A percentile compares a stretch with the other conserved stretches of the same genome.
These are phyloP conservation scores for Xylariaceae sp. DNA, from an alignment of 2,329 filamentous ascomycete species.

Conservation along the genomic window DNA sequence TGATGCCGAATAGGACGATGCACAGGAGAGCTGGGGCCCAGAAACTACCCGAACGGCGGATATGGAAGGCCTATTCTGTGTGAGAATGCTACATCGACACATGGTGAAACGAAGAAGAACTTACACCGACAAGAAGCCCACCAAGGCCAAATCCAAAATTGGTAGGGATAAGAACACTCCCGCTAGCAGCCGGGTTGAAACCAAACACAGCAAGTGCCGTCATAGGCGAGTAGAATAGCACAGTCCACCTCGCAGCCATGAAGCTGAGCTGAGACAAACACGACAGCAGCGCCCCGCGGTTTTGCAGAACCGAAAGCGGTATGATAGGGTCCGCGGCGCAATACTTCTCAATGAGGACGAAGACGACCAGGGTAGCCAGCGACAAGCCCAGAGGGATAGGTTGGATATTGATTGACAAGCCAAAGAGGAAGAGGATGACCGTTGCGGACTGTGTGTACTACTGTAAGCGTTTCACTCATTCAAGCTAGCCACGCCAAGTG, in stretches of 20 bases:
- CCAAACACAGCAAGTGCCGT: slow-evolving; percentile 73
- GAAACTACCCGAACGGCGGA: slow-evolving; percentile 68
- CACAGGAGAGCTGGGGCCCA: slow-evolving; percentile 61
- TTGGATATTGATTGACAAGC: slow-evolving; percentile 62
- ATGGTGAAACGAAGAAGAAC: slow-evolving; percentile 6
- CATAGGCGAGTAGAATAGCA: slow-evolving; percentile 77
- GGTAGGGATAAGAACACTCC: slow-evolving; percentile 74
- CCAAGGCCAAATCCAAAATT: slow-evolving; percentile 75
- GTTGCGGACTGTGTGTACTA: slow-evolving; percentile 51
- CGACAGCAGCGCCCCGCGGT: slow-evolving; percentile 66
- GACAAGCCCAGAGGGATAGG: slow-evolving; percentile 58
- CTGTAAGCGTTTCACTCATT: no score
- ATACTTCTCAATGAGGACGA: slow-evolving; percentile 60
- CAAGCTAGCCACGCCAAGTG: no score
- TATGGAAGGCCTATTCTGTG: slow-evolving; percentile 58
- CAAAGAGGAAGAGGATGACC: slow-evolving; percentile 69
- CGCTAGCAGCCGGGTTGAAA: slow-evolving; percentile 65
- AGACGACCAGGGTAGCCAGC: slow-evolving; percentile 44
- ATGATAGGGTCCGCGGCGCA: slow-evolving; percentile 69
- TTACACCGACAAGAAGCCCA: slow-evolving; percentile 63
- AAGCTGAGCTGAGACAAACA: slow-evolving; percentile 71
- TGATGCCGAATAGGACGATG: slow-evolving; percentile 58
- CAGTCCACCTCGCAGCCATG: slow-evolving; percentile 76
- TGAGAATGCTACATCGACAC: background rate
- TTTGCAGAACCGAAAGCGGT: slow-evolving; percentile 65